A percentile compares a stretch with the other conserved stretches of the same genome.
phyloP scores from a whole-genome alignment of 139 green algal species.

The Astrephomene gubernaculifera region DNA sequence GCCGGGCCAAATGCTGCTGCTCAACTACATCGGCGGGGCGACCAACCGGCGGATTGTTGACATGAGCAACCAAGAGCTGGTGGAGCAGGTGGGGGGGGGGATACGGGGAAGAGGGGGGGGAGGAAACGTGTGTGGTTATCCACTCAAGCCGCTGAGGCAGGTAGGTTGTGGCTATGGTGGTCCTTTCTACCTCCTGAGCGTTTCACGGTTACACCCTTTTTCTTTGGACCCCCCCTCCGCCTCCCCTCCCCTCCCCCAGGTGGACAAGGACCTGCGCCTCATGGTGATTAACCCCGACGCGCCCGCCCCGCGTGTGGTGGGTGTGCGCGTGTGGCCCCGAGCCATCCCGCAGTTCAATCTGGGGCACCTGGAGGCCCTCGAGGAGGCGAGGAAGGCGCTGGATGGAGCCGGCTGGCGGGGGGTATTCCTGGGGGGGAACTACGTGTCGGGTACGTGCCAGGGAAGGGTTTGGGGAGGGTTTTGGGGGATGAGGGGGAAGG shows the following conservation, averaged over 20 bases:
- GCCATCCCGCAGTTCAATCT: slow-evolving; percentile 99
- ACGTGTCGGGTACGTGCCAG: slow-evolving; percentile 75
- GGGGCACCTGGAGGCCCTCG: slow-evolving; percentile 79
- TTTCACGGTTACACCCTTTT: no score
- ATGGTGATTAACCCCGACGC: slow-evolving; percentile 95
- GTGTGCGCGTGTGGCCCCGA: slow-evolving; percentile 92
- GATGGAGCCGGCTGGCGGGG: slow-evolving; percentile 72
- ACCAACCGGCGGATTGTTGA: slow-evolving; percentile 90
- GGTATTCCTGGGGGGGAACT: slow-evolving; percentile 97
- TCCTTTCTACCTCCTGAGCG: no score
- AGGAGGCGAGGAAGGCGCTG: slow-evolving; percentile 62
- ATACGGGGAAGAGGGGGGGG: no score
- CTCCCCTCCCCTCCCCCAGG: slow-evolving; percentile 58
- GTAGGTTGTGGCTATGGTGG: no score
- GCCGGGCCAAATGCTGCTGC: slow-evolving; percentile 81
- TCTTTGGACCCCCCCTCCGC: background rate
- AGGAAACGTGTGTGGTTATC: no score
- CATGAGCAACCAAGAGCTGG: slow-evolving; percentile 64
- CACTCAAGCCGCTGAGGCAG: no score
- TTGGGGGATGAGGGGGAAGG: background rate
- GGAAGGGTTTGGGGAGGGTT: no score
- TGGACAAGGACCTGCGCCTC: slow-evolving; percentile 94
- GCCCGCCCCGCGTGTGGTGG: slow-evolving; percentile 79
- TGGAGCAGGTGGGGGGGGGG: slow-evolving; percentile 42
- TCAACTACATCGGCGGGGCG: slow-evolving; percentile 98